phyloP scores from a whole-genome alignment of 139 green algal species.

The Ostreobium quekettii region DNA sequence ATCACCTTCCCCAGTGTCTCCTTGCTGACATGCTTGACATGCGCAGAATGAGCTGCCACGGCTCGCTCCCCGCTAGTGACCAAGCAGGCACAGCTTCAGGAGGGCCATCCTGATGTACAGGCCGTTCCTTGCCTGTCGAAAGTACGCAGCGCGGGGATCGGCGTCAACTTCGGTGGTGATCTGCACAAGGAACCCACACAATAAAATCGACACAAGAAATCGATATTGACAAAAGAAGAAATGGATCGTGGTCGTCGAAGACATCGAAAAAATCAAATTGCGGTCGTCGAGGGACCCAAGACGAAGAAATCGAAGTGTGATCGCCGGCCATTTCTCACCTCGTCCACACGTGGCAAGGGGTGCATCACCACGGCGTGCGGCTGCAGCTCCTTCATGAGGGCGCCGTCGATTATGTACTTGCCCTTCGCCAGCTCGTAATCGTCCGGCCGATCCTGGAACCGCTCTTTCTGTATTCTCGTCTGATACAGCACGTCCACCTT shows the following conservation, averaged over 20 bases:
- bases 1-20: too few species aligned
- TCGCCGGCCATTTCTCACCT: conserved; percentile 41
- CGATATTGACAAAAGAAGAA: not conserved
- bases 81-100: conserved; percentile 68
- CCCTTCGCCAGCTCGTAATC: conserved; percentile 70
- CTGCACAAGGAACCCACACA: conserved; percentile 30
- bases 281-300: not conserved
- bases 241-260: too few species aligned
- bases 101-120: conserved; percentile 97
- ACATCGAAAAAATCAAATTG: not conserved
- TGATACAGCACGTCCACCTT: conserved; percentile 95
- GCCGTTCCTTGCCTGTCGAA: conserved; percentile 94
- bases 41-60: too few species aligned
- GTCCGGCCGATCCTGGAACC: conserved; percentile 72
- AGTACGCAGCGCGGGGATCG: conserved; percentile 94
- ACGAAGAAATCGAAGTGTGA: not conserved
- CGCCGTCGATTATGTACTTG: conserved; percentile 89
- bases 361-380: conserved; percentile 89
- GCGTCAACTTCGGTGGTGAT: conserved; percentile 85
- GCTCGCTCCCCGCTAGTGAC: not conserved
- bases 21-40: too few species aligned
- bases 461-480: conserved; percentile 97
- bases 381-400: conserved; percentile 71
- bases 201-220: not conserved
- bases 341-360: conserved; percentile 92